Percentiles rank a stretch among this genome's conserved stretches.
These are phyloP conservation scores for Auriscalpium orientale DNA, from an alignment of 768 basidiomycete species.

Conservation along the genomic window DNA sequence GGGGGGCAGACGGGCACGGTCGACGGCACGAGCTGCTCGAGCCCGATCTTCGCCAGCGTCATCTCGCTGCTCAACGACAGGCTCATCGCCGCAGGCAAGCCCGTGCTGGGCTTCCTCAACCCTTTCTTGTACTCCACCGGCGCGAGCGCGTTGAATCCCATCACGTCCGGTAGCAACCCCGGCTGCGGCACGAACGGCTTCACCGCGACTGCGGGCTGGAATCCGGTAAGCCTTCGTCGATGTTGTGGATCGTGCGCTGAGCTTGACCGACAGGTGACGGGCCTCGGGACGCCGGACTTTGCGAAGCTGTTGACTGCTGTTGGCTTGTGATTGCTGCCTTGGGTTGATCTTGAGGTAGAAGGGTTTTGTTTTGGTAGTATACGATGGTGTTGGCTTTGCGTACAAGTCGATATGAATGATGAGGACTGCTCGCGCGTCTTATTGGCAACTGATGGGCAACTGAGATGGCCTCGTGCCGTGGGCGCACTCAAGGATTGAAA, in stretches of 20 bases:
- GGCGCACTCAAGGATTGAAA: no score
- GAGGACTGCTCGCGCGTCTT: no score
- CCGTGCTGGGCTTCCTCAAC: conserved; percentile 14
- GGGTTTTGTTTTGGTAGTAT: no score
- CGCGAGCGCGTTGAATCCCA: conserved; percentile 7
- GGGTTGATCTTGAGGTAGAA: no score
- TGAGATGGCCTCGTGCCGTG: no score
- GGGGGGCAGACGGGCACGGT: conserved; percentile 1
- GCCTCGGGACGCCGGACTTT: conserved; percentile 8
- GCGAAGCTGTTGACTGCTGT: neutral
- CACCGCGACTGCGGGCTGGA: conserved; percentile 6
- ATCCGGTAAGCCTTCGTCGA: conserved; percentile 1
- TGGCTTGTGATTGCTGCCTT: neutral
- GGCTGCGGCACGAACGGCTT: conserved; percentile 14
- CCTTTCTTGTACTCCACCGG: conserved; percentile 12
- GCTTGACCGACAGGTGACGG: neutral
- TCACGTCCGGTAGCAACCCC: conserved; percentile 10
- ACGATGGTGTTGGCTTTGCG: no score
- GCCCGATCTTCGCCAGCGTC: conserved; percentile 20
- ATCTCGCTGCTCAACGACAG: conserved; percentile 24
- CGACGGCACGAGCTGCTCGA: conserved; percentile 18
- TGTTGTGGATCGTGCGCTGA: neutral
- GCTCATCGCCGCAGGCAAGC: conserved; percentile 5
- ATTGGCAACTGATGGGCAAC: no score
- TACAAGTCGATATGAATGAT: no score